phyloP scores from a whole-genome alignment of 2,329 filamentous ascomycete species.

The Aspergillus sp. region DNA sequence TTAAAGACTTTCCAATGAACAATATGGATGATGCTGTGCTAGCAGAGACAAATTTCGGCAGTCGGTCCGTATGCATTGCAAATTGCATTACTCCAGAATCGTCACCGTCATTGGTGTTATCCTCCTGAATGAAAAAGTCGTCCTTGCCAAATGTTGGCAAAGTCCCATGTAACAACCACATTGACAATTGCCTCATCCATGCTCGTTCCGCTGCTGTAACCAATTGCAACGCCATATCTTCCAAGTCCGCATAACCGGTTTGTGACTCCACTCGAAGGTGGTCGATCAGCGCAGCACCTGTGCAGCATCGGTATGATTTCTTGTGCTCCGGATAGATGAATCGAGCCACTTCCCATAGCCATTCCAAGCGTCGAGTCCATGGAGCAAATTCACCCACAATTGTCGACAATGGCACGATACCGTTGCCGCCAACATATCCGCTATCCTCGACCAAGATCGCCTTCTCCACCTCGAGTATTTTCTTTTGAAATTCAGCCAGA shows the following conservation, averaged over 20 bases:
- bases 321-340: constrained; percentile 54
- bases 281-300: constrained; percentile 69
- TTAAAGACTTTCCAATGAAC: constrained; percentile 83
- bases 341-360: constrained; percentile 68
- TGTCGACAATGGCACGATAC: constrained; percentile 83
- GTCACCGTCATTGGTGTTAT: constrained; percentile 33
- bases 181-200: constrained; percentile 84
- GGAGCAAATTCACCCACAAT: constrained; percentile 78
- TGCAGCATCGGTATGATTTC: constrained; percentile 41
- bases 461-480: constrained; percentile 77
- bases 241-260: constrained; percentile 84
- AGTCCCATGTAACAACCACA: constrained; percentile 85
- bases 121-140: constrained; percentile 76
- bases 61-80: constrained; percentile 50
- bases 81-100: constrained; percentile 49
- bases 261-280: constrained; percentile 67
- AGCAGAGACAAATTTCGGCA: constrained; percentile 73
- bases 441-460: constrained; percentile 70
- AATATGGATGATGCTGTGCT: constrained; percentile 74
- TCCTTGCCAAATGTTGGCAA: constrained; percentile 66
- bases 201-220: constrained; percentile 75
- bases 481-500: constrained; percentile 71
- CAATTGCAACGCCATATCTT: constrained; percentile 65
- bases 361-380: constrained; percentile 78
- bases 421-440: constrained; percentile 77